Conservation (phyloP, 371 early-diverging fungal species). For the Mucor saturninus region DNA sequence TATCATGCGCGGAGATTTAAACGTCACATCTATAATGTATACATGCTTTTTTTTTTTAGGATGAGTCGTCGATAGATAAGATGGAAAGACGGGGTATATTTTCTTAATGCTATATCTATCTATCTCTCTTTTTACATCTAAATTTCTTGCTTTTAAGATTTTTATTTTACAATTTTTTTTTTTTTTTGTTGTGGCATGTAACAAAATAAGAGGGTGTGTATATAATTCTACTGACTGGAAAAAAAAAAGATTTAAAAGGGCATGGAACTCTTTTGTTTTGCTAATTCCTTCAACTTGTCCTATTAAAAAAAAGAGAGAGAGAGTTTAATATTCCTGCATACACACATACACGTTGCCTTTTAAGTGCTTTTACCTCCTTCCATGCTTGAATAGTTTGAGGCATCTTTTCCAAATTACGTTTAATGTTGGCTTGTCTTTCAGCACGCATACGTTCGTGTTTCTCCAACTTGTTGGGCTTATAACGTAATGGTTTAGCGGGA, state of each 20-base stretch:
- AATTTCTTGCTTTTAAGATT: too few relatives aligned
- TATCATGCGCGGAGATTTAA: too few relatives aligned
- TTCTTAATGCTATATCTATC: background rate
- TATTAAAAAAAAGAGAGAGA: conserved; percentile 14
- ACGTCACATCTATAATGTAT: too few relatives aligned
- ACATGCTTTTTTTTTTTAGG: too few relatives aligned
- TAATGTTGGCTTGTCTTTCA: conserved; percentile 53
- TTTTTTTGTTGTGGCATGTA: background rate
- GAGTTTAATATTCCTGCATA: conserved; percentile 2
- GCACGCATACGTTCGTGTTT: conserved; percentile 67
- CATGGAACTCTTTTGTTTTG: conserved; percentile 53
- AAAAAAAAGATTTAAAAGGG: conserved; percentile 42
- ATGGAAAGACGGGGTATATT: conserved; percentile 4
- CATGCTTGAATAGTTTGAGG: conserved; percentile 55
- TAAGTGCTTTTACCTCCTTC: conserved; percentile 44
- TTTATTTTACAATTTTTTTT: too few relatives aligned
- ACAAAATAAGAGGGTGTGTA: background rate
- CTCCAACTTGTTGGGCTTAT: conserved; percentile 67
- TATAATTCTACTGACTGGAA: background rate
- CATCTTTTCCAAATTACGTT: conserved; percentile 54
- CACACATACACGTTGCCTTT: background rate
- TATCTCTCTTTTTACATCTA: too few relatives aligned
- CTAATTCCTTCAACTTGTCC: conserved; percentile 55
- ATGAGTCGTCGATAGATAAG: background rate
- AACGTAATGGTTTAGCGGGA: conserved; percentile 44